Evolutionary conservation across 1,284 basidiomycete genomes (phyloP).

Genomic region (Heterobasidion parviporum): DNA sequence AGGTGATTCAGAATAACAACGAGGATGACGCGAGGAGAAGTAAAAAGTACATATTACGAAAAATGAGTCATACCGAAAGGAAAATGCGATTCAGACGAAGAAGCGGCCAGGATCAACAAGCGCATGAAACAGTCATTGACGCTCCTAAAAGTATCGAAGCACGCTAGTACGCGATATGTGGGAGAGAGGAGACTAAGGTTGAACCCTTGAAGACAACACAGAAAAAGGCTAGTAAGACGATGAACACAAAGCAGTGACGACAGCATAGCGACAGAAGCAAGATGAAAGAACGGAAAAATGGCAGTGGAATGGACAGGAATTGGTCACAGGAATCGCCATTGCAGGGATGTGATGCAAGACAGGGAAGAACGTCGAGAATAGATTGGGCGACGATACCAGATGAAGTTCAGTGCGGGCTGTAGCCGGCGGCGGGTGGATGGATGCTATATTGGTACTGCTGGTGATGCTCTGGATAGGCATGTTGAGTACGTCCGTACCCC

Average conservation of each 20-base stretch:
- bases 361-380: too few relatives aligned
- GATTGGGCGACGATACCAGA: too few relatives aligned
- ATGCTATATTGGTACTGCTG: background rate
- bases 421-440: background rate
- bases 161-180: too few relatives aligned
- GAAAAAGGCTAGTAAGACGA: background rate
- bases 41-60: background rate
- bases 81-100: background rate
- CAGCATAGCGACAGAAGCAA: background rate
- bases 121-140: too few relatives aligned
- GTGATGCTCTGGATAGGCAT: background rate
- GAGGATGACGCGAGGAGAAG: background rate
- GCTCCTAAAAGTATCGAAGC: too few relatives aligned
- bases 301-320: background rate
- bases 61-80: background rate
- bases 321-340: background rate
- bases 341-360: too few relatives aligned
- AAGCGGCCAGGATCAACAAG: too few relatives aligned
- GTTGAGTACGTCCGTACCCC: background rate
- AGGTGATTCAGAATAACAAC: background rate
- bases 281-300: background rate
- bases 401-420: background rate
- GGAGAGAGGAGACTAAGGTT: too few relatives aligned
- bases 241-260: background rate
- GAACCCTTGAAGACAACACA: background rate